Percentiles rank a stretch among this genome's conserved stretches.
Evolutionary conservation across 371 early-diverging fungal species (phyloP).

Genomic region (Mucor circinelloides): DNA sequence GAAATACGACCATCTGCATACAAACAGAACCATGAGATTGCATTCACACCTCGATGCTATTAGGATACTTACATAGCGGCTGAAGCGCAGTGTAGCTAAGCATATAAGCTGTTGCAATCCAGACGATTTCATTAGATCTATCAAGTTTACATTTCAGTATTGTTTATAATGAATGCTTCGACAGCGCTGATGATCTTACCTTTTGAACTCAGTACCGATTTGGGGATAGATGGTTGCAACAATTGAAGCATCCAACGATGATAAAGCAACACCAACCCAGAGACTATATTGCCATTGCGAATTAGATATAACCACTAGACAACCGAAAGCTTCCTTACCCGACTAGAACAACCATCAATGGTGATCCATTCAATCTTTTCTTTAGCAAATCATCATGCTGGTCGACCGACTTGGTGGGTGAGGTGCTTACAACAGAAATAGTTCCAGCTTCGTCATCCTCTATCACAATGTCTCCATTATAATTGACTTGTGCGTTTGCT

Average conservation of each 20-base stretch:
- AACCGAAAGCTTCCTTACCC: conserved; percentile 4
- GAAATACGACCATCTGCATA: conserved; percentile 56
- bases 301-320: neutral
- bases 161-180: neutral
- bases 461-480: neutral
- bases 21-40: neutral
- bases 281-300: neutral
- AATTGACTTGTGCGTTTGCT: neutral
- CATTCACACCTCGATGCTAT: neutral
- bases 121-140: conserved; percentile 44
- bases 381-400: conserved; percentile 7
- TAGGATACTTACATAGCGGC: conserved; percentile 63
- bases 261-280: conserved; percentile 62
- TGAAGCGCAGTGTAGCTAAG: conserved; percentile 80
- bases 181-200: conserved; percentile 23
- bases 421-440: conserved; percentile 13
- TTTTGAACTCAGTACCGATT: conserved; percentile 76
- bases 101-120: conserved; percentile 79
- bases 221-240: conserved; percentile 78
- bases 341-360: conserved; percentile 12
- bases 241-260: conserved; percentile 79
- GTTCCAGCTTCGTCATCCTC: conserved; percentile 13
- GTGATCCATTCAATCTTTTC: conserved; percentile 19
- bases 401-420: neutral
- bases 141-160: neutral